Base-by-base conservation (phyloP, 1,139 yeast species). In the Yamadazyma siamensis region DNA sequence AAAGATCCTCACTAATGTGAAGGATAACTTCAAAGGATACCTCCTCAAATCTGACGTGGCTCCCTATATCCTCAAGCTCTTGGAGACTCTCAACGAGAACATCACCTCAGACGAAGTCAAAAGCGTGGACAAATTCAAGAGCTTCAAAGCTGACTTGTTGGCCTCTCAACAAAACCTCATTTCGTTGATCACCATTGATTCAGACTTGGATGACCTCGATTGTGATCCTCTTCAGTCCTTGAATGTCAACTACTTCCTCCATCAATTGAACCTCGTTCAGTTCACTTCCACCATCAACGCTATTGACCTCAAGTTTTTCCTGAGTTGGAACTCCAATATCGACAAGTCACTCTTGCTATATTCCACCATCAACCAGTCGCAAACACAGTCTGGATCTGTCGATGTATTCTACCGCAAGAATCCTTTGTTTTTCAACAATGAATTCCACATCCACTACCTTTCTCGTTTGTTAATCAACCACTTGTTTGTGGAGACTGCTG, bases 391-490 rank as follows among this genome's bases (percentile, higher is more conserved):
- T n/a, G 26, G 23, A 13, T 36, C 46, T n/a, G 32, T 36, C 12
- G 68, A 64, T 35, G 46, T 44, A 28, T 60, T 65, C 35, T 65
- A 65, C 49, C 65, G 64, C 41, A 65, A 63, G 41, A 69, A 66
- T 36, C 71, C 73, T 2, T 53, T 67, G 29, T 69, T 87, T 9
- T 88, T 87, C 61, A 82, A 82, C 50, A 76, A 84, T 29, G 65
- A 68, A 15, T 54, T 61, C 16, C 83, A 83, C 44, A 69, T 84
- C 23, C 96, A 89, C 52, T 87, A 83, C 52, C 58, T 89, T 38
- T 84, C 94, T 5, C 63, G 87, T 37, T 56, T 87, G 25, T 60
- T 88, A 29, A 61, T 80, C n/a, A 73, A 74, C 40, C 96, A 88
- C 50, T 46, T 89, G 22, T 80, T 88, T 47, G 54, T 65, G 25